Conservation (phyloP, 2,329 filamentous ascomycete genomes). For the Hortaea werneckii region DNA sequence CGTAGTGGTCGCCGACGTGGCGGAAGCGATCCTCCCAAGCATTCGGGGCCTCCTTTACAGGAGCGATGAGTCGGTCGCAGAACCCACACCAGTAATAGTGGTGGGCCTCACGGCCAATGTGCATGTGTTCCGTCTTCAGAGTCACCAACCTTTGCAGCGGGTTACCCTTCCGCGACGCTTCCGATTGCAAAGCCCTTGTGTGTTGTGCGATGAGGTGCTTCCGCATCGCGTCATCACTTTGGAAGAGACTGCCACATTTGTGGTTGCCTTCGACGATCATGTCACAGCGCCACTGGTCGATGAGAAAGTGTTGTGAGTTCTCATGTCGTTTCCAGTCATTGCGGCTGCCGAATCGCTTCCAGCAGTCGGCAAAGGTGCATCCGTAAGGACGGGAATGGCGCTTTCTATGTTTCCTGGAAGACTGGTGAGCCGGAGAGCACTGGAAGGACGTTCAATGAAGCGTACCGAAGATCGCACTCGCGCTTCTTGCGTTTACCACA, state of each 20-base stretch:
- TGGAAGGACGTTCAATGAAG: not conserved
- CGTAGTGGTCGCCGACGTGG: slow-evolving; percentile 68
- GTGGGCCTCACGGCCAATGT: slow-evolving; percentile 55
- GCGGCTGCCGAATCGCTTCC: slow-evolving; percentile 76
- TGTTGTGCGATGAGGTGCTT: slow-evolving; percentile 28
- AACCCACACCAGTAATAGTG: slow-evolving; percentile 81
- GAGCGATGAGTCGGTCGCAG: slow-evolving; percentile 50
- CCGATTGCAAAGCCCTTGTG: not conserved
- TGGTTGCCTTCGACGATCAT: slow-evolving; percentile 23
- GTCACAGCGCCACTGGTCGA: slow-evolving; percentile 63
- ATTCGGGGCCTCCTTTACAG: slow-evolving; percentile 34
- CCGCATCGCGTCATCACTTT: slow-evolving; percentile 45
- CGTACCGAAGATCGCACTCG: slow-evolving; percentile 32
- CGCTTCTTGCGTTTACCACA: slow-evolving; percentile 18
- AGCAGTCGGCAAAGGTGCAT: slow-evolving; percentile 63
- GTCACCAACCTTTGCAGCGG: not conserved
- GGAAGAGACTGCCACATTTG: slow-evolving; percentile 49
- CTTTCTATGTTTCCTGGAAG: slow-evolving; percentile 66
- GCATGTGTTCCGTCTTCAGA: slow-evolving; percentile 24
- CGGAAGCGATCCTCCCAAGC: slow-evolving; percentile 39
- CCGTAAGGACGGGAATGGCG: slow-evolving; percentile 72
- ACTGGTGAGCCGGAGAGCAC: slow-evolving; percentile 1
- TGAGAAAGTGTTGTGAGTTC: slow-evolving; percentile 62
- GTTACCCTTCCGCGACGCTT: not conserved
- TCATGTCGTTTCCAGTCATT: slow-evolving; percentile 94